Evolutionary conservation across 2,329 filamentous ascomycete species (phyloP).

Genomic region (Fusarium pininemorale): DNA sequence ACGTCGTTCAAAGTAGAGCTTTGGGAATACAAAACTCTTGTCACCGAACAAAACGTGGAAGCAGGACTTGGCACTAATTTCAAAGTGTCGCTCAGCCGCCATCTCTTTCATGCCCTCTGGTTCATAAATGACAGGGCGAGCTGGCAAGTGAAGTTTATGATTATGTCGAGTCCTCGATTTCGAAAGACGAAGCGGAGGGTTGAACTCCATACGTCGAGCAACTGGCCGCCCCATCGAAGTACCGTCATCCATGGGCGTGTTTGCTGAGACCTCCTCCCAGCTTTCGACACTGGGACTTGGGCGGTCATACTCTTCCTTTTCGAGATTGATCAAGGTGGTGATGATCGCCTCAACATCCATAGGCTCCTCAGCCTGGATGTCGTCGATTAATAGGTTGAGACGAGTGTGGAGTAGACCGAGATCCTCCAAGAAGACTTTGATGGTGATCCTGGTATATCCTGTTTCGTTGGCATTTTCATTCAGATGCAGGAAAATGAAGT

Average conservation of each 20-base stretch:
- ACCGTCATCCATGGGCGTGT: conserved; percentile 67
- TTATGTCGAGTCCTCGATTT: conserved; percentile 51
- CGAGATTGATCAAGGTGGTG: conserved; percentile 77
- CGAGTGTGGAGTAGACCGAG: conserved; percentile 82
- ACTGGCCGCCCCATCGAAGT: conserved; percentile 53
- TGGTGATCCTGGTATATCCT: conserved; percentile 77
- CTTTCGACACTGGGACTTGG: conserved; percentile 81
- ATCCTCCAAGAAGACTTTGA: conserved; percentile 94
- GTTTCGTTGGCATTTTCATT: conserved; percentile 69
- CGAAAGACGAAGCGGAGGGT: conserved; percentile 48
- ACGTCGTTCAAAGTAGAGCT: conserved; percentile 84
- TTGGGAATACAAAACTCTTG: conserved; percentile 92
- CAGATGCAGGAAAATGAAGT: conserved; percentile 88
- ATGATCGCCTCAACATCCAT: conserved; percentile 76
- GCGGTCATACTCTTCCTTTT: conserved; percentile 67
- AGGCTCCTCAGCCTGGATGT: conserved; percentile 76
- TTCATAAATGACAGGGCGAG: conserved; percentile 82
- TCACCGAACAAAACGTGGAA: conserved; percentile 98
- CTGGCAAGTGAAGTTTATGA: conserved; percentile 82
- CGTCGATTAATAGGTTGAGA: conserved; percentile 85
- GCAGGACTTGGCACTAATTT: conserved; percentile 90
- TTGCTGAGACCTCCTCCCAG: conserved; percentile 83
- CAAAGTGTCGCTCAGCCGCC: conserved; percentile 82
- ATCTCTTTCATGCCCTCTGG: conserved; percentile 82
- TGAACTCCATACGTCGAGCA: conserved; percentile 47